A percentile compares a stretch with the other conserved stretches of the same genome.
phyloP scores from a whole-genome alignment of 2,329 filamentous ascomycete genomes.

The Colletotrichum tanaceti region DNA sequence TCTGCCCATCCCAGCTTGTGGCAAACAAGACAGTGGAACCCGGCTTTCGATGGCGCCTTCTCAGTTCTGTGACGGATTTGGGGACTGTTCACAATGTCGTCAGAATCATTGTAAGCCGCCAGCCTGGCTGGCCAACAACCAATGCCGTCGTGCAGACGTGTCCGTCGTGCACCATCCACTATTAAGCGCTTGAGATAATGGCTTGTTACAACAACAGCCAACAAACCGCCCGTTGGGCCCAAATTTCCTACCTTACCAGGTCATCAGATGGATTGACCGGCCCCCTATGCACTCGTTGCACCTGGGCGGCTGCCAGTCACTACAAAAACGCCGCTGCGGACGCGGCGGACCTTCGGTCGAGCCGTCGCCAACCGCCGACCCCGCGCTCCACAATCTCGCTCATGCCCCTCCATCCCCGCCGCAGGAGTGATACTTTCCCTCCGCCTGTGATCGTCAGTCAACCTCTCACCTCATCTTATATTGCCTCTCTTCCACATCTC shows the following conservation, averaged over 20 bases:
- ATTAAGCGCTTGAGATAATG: conserved; percentile 2
- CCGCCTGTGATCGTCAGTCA: conserved; percentile 11
- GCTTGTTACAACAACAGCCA: not conserved
- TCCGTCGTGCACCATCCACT: not conserved
- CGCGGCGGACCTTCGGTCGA: conserved; percentile 23
- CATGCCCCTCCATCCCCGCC: conserved; percentile 23
- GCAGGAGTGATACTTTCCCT: conserved; percentile 11
- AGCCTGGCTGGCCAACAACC: conserved; percentile 16
- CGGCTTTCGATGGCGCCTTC: not conserved
- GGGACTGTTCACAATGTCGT: conserved; percentile 14
- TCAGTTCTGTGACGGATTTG: not conserved
- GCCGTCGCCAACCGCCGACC: conserved; percentile 31
- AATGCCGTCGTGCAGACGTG: conserved; percentile 11
- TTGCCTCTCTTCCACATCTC: not conserved
- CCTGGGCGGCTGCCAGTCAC: not conserved
- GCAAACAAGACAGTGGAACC: not conserved
- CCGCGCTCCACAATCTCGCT: conserved; percentile 16
- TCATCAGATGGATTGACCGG: too few relatives aligned
- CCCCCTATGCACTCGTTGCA: not conserved
- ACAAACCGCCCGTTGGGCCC: not conserved
- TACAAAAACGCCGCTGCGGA: not conserved
- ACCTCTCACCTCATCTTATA: not conserved
- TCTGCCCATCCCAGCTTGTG: not conserved
- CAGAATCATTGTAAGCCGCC: conserved; percentile 1
- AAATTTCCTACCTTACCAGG: not conserved